These are phyloP conservation scores for Heliosperma pusillum DNA, from an alignment of 148 eudicot genomes.

Conservation along the genomic window DNA sequence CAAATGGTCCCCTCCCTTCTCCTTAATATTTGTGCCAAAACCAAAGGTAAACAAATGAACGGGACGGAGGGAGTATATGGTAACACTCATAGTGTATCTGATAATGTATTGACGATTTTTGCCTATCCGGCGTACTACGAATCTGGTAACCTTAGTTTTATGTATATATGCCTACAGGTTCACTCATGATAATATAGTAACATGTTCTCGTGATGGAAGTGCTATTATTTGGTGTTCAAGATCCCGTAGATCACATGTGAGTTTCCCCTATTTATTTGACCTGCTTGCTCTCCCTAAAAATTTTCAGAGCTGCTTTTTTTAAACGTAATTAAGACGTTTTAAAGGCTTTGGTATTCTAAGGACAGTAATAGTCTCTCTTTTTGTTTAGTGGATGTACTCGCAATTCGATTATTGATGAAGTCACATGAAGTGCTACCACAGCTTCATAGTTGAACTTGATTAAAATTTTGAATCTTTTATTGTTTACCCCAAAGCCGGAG, in stretches of 20 bases:
- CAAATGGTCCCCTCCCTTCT: no score
- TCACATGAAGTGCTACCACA: neutral
- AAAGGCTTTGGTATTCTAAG: neutral
- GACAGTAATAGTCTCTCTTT: neutral
- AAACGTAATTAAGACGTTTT: neutral
- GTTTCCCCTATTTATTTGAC: slow-evolving; percentile 26
- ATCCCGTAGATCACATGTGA: slow-evolving; percentile 89
- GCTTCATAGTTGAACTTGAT: neutral
- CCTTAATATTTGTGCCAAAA: no score
- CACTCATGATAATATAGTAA: slow-evolving; percentile 88
- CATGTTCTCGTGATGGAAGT: slow-evolving; percentile 99
- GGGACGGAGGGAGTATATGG: no score
- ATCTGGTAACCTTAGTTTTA: neutral
- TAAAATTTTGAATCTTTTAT: neutral
- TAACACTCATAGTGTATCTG: no score
- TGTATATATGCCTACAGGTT: slow-evolving; percentile 46
- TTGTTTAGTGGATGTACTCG: neutral
- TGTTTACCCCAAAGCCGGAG: neutral
- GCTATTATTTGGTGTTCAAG: slow-evolving; percentile 94
- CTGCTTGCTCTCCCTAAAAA: neutral
- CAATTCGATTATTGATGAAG: neutral
- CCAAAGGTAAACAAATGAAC: no score
- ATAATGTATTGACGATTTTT: no score
- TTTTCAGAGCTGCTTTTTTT: neutral
- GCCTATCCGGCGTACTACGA: neutral